These are phyloP conservation scores for Emergomyces pasteurianus DNA, from an alignment of 2,329 filamentous ascomycete species.

Conservation along the genomic window DNA sequence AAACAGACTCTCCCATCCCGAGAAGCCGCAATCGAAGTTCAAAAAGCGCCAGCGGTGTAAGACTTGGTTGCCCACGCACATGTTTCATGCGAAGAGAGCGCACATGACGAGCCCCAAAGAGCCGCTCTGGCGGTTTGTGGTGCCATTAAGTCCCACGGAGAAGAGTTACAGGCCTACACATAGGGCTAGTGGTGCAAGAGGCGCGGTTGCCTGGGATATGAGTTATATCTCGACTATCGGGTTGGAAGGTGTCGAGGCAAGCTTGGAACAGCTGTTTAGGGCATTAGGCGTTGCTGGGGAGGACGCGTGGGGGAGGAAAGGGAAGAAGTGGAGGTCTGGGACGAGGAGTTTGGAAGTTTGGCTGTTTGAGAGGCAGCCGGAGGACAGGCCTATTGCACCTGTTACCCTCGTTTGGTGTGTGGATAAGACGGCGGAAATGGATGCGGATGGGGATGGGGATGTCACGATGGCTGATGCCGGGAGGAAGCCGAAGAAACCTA, in stretches of 20 bases:
- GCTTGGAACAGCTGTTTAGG: conserved; percentile 55
- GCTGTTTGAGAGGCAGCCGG: conserved; percentile 44
- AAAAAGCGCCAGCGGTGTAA: conserved; percentile 78
- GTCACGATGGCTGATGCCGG: conserved; percentile 25
- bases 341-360: conserved; percentile 47
- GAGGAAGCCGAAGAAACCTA: conserved; percentile 23
- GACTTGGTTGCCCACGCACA: conserved; percentile 87
- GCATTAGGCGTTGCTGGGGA: conserved; percentile 49
- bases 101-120: conserved; percentile 70
- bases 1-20: conserved; percentile 55
- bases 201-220: conserved; percentile 80
- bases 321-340: conserved; percentile 59
- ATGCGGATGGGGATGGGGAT: conserved; percentile 17
- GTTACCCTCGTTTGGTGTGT: conserved; percentile 66
- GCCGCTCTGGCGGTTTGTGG: conserved; percentile 79
- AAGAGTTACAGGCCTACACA: conserved; percentile 86
- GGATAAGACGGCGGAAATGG: conserved; percentile 8
- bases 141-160: conserved; percentile 73
- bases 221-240: conserved; percentile 87
- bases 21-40: conserved; percentile 55
- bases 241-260: conserved; percentile 54
- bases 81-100: conserved; percentile 87
- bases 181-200: conserved; percentile 60
- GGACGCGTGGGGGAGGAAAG: conserved; percentile 51
- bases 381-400: conserved; percentile 52